These are phyloP conservation scores for Microdochium bolleyi DNA, from an alignment of 2,329 filamentous ascomycete species.

Conservation along the genomic window DNA sequence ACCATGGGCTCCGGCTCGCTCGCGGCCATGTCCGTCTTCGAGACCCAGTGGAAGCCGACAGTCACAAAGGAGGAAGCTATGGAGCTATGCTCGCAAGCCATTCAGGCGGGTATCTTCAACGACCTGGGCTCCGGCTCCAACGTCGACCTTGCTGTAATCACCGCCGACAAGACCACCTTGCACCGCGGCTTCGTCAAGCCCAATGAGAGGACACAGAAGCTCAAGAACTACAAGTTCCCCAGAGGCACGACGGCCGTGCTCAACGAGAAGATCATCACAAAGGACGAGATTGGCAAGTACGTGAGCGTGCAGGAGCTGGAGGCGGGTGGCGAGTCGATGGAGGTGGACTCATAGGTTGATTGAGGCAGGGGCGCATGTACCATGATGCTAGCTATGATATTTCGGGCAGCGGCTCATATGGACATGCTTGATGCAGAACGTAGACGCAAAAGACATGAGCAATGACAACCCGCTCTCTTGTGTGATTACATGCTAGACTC, in stretches of 20 bases:
- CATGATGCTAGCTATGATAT: no score
- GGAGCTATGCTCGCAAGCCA: slow-evolving; percentile 75
- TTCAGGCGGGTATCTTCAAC: slow-evolving; percentile 91
- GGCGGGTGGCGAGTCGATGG: slow-evolving; percentile 62
- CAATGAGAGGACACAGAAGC: slow-evolving; percentile 84
- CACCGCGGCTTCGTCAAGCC: slow-evolving; percentile 90
- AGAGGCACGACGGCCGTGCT: slow-evolving; percentile 91
- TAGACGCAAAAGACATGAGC: background rate
- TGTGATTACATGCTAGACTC: no score
- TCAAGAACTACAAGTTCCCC: slow-evolving; percentile 85
- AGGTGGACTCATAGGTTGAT: slow-evolving; percentile 53
- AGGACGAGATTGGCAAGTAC: slow-evolving; percentile 89
- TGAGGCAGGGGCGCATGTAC: no score
- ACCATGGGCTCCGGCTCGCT: slow-evolving; percentile 97
- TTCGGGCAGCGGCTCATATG: no score
- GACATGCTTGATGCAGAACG: background rate
- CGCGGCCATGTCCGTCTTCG: slow-evolving; percentile 96
- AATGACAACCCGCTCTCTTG: no score
- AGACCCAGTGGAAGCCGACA: slow-evolving; percentile 84
- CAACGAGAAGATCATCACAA: slow-evolving; percentile 92
- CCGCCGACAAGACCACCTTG: slow-evolving; percentile 87
- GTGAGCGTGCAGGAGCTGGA: slow-evolving; percentile 83
- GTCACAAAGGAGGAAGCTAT: slow-evolving; percentile 76
- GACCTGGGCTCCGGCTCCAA: slow-evolving; percentile 95
- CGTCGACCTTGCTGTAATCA: slow-evolving; percentile 94